These are phyloP conservation scores for Hanseniaspora nectarophila DNA, from an alignment of 805 yeast genomes.

Conservation along the genomic window DNA sequence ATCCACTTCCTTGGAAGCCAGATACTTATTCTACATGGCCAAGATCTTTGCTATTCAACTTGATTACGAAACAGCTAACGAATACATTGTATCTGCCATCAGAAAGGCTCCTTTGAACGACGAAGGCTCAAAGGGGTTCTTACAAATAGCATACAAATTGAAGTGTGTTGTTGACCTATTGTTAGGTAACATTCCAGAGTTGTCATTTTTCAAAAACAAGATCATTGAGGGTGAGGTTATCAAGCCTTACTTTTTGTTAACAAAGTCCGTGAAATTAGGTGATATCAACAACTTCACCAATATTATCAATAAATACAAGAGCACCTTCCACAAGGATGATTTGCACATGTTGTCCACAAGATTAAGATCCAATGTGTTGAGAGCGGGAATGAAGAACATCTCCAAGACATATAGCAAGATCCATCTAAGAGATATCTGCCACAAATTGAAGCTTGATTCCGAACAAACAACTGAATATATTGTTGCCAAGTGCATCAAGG, in stretches of 20 bases:
- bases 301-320: conserved; percentile 52
- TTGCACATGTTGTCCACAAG: conserved; percentile 75
- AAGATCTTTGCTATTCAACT: conserved; percentile 82
- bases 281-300: conserved; percentile 72
- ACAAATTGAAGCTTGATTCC: conserved; percentile 79
- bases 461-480: conserved; percentile 96
- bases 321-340: conserved; percentile 57
- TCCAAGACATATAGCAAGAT: conserved; percentile 83
- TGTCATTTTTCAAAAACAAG: conserved; percentile 62
- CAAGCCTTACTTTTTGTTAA: conserved; percentile 72
- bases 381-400: conserved; percentile 90
- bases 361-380: conserved; percentile 90
- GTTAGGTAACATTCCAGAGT: conserved; percentile 93
- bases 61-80: conserved; percentile 82
- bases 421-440: conserved; percentile 84
- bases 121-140: conserved; percentile 67
- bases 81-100: conserved; percentile 83
- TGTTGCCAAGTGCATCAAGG: conserved; percentile 91
- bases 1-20: conserved; percentile 76
- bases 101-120: conserved; percentile 88
- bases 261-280: conserved; percentile 86
- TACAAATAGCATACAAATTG: conserved; percentile 80
- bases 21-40: conserved; percentile 87
- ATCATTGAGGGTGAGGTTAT: conserved; percentile 43
- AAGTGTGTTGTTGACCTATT: conserved; percentile 78